These are phyloP conservation scores for Mrakia blollopis DNA, from an alignment of 768 basidiomycete genomes.

Conservation along the genomic window DNA sequence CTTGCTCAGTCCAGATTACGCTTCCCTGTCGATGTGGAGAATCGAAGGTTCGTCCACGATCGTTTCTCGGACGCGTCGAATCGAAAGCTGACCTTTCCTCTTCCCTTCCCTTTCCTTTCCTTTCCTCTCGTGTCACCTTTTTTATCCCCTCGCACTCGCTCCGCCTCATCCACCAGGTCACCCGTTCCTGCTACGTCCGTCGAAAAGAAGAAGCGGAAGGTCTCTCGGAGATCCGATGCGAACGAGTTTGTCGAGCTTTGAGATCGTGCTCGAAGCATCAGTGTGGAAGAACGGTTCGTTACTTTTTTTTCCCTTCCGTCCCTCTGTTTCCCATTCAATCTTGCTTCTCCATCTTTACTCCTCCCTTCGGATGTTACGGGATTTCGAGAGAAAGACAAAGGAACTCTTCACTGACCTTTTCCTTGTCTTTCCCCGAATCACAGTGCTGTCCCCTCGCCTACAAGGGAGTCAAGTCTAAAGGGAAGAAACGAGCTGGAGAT, in stretches of 20 bases:
- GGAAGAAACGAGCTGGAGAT: conserved; percentile 53
- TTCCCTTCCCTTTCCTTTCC: too few species aligned
- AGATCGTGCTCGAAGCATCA: conserved; percentile 82
- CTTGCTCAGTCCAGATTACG: conserved; percentile 64
- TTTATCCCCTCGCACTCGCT: too few species aligned
- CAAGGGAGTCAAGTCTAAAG: conserved; percentile 55
- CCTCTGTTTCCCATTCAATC: not conserved
- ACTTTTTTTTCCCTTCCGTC: not conserved
- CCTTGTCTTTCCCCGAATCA: too few species aligned
- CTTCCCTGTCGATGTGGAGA: conserved; percentile 83
- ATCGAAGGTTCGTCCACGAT: conserved; percentile 46
- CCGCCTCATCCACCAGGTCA: conserved; percentile 23
- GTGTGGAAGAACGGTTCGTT: conserved; percentile 56
- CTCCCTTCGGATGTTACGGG: too few species aligned
- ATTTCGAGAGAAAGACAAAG: not conserved
- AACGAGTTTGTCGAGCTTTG: conserved; percentile 68
- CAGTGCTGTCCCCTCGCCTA: conserved; percentile 80
- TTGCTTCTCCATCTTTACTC: too few species aligned
- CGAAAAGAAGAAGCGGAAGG: conserved; percentile 42
- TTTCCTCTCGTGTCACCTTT: too few species aligned
- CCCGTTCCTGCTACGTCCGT: conserved; percentile 44
- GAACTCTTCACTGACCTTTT: not conserved
- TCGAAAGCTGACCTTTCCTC: too few species aligned
- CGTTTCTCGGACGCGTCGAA: too few species aligned
- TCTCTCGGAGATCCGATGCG: conserved; percentile 64